Percentiles rank a stretch among this genome's conserved stretches.
These are phyloP conservation scores for Spiraea crenata DNA, from an alignment of 331 rosid species.

Conservation along the genomic window DNA sequence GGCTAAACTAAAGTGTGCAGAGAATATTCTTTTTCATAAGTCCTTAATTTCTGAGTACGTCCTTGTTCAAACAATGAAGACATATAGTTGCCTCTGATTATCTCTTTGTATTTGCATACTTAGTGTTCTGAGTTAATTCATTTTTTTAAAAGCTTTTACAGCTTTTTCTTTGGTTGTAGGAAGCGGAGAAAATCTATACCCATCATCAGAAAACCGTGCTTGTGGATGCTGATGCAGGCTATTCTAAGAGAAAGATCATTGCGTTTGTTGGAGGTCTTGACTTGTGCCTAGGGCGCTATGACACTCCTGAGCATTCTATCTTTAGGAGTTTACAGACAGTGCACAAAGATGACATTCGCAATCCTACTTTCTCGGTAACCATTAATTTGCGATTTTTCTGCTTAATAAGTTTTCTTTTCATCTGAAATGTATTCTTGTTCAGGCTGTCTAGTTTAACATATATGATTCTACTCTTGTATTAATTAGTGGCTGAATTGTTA, in stretches of 20 bases:
- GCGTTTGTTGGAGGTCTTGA: constrained; percentile 97
- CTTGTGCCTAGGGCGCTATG: constrained; percentile 78
- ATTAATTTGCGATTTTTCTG: not conserved
- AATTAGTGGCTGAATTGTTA: not conserved
- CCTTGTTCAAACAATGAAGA: not conserved
- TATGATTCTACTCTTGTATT: not conserved
- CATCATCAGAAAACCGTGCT: constrained; percentile 94
- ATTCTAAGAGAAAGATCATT: constrained; percentile 59
- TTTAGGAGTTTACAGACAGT: constrained; percentile 59
- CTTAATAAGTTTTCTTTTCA: not conserved
- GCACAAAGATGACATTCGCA: constrained; percentile 71
- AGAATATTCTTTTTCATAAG: not conserved
- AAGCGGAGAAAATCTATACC: constrained; percentile 81
- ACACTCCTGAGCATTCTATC: constrained; percentile 65
- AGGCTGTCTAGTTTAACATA: not conserved
- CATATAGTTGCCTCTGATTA: not conserved
- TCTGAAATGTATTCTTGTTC: not conserved
- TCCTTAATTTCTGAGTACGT: not conserved
- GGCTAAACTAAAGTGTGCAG: not conserved
- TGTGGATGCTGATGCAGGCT: constrained; percentile 87
- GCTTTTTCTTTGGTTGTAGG: constrained; percentile 37
- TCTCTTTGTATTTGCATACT: not conserved
- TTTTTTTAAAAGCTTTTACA: constrained; percentile 11
- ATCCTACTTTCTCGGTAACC: constrained; percentile 66
- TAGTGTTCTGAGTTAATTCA: not conserved